Evolutionary conservation across 2,329 filamentous ascomycete species (phyloP), one percentile per base, ranked within the genome.

Genomic region (Purpureocillium lavendulum): DNA sequence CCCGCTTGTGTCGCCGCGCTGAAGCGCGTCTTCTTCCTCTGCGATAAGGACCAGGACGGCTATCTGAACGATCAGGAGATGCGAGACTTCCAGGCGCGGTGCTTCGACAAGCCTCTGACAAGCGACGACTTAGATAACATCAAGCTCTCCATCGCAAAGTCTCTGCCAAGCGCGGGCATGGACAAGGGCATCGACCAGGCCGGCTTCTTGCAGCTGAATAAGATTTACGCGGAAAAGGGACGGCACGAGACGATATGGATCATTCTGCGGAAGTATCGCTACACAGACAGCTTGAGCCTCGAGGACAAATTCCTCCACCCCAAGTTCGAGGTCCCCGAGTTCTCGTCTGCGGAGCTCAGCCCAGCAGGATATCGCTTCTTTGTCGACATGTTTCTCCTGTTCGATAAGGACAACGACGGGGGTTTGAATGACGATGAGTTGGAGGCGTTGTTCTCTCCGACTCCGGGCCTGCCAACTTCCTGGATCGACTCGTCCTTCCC

Each of bases 231-330:
- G 0, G 90, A 97, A 58, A 97, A 97, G 59, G 92, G 92, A 11
- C 84, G 92, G 11, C 92, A 98, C 57, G 92, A 98, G 64, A 98
- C 92, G 0, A 92, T 97, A 33, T 98, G 92, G 92, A 88, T 94
- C 45, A 96, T 98, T 44, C 65, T 98, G 45, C 79, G 92, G 41
- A 89, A 92, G 49, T 95, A 95, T 52, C 86, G 94, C 54, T 97
- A 98, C 55, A 96, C 90, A 0, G 92, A 97, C 65, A 96, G 88
- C 58, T 66, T 98, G 35, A 94, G 87, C 45, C 67, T 98, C 30
- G 87, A 90, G 53, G 89, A 97, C 56, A 85, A 73, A 49, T 97
- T 96, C 57, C 71, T 98, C 17, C 87, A 88, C 51, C 92, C 92
- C 13, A 94, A 87, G 51, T 90, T 97, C 46, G 92, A 98, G 7